phyloP scores from a whole-genome alignment of 2,329 filamentous ascomycete genomes.

The Botrytis byssoidea region DNA sequence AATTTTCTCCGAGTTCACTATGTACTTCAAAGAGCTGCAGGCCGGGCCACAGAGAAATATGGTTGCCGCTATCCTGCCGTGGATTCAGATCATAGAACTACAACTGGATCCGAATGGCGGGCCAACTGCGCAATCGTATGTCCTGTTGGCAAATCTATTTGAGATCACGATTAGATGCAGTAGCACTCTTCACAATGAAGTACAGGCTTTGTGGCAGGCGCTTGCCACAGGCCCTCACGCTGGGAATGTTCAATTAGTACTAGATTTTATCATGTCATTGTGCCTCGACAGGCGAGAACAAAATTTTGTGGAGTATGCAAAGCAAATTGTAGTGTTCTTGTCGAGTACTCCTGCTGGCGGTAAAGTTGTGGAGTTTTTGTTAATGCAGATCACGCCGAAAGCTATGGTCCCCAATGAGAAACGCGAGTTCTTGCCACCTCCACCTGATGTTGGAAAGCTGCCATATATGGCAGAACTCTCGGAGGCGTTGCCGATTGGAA shows the following conservation, averaged over 20 bases:
- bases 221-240: constrained; percentile 88
- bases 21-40: constrained; percentile 85
- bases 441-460: constrained; percentile 69
- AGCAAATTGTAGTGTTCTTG: constrained; percentile 95
- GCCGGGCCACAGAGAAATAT: constrained; percentile 87
- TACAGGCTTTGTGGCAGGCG: constrained; percentile 96
- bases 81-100: constrained; percentile 92
- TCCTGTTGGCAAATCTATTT: constrained; percentile 89
- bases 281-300: constrained; percentile 94
- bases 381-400: constrained; percentile 88
- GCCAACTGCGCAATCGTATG: constrained; percentile 88
- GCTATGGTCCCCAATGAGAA: constrained; percentile 96
- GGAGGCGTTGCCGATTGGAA: constrained; percentile 77
- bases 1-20: constrained; percentile 92
- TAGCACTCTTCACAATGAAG: constrained; percentile 87
- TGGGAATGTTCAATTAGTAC: constrained; percentile 88
- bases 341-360: constrained; percentile 82
- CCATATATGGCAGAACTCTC: constrained; percentile 88
- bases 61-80: constrained; percentile 89
- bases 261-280: constrained; percentile 94
- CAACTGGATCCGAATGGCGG: constrained; percentile 89
- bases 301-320: constrained; percentile 96
- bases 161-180: constrained; percentile 95
- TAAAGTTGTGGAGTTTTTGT: constrained; percentile 89
- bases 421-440: constrained; percentile 63